Percentiles rank a stretch among this genome's conserved stretches.
Evolutionary conservation across 345 rosid genomes (phyloP).

Genomic region (Abelmoschus esculentus): DNA sequence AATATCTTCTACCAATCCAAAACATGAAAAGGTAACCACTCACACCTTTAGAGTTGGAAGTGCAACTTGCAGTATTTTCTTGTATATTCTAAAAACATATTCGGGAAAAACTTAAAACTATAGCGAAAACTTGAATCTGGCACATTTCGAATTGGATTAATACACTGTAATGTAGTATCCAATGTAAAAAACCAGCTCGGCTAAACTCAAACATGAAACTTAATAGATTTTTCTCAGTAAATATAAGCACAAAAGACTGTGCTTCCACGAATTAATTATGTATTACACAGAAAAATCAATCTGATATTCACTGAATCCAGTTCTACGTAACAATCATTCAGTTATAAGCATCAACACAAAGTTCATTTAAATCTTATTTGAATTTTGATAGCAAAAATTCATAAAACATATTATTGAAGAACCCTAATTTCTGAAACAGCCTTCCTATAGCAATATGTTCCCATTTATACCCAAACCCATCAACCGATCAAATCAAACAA

Average conservation of each 20-base stretch:
- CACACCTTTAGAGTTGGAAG: background rate
- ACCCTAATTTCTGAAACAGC: background rate
- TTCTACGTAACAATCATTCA: background rate
- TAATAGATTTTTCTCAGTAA: background rate
- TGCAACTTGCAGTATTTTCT: background rate
- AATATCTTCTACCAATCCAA: background rate
- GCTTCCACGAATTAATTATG: background rate
- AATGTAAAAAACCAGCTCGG: background rate
- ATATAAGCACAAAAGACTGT: background rate
- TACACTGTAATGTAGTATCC: background rate
- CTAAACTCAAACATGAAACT: background rate
- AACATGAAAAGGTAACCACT: background rate
- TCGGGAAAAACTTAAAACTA: background rate
- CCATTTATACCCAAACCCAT: constrained; percentile 5
- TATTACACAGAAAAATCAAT: background rate
- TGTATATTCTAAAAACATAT: background rate
- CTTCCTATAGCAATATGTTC: background rate
- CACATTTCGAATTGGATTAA: background rate
- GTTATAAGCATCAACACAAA: background rate
- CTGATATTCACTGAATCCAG: background rate
- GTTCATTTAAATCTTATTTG: background rate
- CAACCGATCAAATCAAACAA: background rate
- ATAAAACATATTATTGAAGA: background rate
- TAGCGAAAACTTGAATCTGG: background rate
- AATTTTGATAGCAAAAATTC: background rate